A percentile compares a stretch with the other conserved stretches of the same genome.
Conservation (phyloP, 2,329 filamentous ascomycete species). For the Clonostachys solani region DNA sequence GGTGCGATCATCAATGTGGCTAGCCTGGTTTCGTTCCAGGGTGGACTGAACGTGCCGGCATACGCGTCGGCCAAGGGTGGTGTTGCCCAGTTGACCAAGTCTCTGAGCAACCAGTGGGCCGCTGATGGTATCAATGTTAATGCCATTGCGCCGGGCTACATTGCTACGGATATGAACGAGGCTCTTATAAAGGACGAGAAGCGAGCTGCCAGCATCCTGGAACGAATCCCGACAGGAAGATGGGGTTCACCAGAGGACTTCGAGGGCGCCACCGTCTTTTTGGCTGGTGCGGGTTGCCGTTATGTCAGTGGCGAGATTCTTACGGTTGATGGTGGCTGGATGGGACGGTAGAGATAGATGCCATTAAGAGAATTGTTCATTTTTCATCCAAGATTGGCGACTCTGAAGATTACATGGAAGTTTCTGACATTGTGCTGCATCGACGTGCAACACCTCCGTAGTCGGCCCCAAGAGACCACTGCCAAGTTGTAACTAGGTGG, state of each 20-base stretch:
- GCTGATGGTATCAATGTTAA: constrained; percentile 71
- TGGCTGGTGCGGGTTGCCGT: constrained; percentile 65
- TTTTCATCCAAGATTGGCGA: no score
- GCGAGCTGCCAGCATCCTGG: constrained; percentile 64
- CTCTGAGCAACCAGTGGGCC: constrained; percentile 75
- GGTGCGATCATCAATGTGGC: constrained; percentile 76
- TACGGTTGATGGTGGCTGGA: constrained; percentile 84
- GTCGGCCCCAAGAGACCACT: no score
- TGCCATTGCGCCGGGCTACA: constrained; percentile 77
- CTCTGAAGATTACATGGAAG: no score
- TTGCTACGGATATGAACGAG: constrained; percentile 80
- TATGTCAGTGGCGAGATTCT: constrained; percentile 76
- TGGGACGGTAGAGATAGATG: constrained; percentile 56
- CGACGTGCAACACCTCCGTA: no score
- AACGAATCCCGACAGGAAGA: constrained; percentile 70
- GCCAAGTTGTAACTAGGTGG: no score
- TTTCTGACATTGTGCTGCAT: no score
- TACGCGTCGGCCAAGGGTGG: constrained; percentile 78
- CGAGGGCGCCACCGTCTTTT: constrained; percentile 67
- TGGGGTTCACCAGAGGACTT: constrained; percentile 80
- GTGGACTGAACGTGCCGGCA: constrained; percentile 75
- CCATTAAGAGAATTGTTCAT: no score
- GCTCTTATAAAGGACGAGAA: constrained; percentile 66
- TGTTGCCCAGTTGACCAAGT: constrained; percentile 73
- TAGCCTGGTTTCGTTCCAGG: constrained; percentile 73